phyloP scores from a whole-genome alignment of 176 grass and related monocot species.

The Carex kokanica region DNA sequence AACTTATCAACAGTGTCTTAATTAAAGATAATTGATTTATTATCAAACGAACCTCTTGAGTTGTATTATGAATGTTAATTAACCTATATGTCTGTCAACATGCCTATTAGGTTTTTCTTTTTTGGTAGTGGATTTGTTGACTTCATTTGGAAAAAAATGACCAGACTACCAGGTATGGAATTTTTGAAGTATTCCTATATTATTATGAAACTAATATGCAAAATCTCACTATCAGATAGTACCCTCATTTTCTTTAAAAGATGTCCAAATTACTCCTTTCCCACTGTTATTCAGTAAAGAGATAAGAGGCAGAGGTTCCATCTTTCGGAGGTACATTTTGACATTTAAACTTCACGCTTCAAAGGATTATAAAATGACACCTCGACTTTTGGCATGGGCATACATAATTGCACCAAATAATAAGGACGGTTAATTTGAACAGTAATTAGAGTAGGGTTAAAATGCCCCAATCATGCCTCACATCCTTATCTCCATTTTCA shows the following conservation, averaged over 20 bases:
- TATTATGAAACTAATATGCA: not conserved
- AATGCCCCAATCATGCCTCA: no score
- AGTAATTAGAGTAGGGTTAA: no score
- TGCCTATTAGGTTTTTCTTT: not conserved
- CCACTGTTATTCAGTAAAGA: not conserved
- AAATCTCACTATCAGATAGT: not conserved
- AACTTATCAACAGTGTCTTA: not conserved
- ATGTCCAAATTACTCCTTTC: not conserved
- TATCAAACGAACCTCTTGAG: not conserved
- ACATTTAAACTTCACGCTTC: not conserved
- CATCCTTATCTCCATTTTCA: no score
- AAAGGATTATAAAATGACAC: not conserved
- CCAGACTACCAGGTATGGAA: not conserved
- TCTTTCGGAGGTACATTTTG: not conserved
- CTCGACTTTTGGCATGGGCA: not conserved
- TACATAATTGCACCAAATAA: constrained; percentile 1
- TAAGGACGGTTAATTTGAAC: not conserved
- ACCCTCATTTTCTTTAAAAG: not conserved
- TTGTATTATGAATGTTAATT: not conserved
- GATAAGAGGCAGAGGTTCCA: not conserved
- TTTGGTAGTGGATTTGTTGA: not conserved
- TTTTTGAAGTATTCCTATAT: not conserved
- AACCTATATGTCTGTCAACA: not conserved
- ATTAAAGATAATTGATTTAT: not conserved
- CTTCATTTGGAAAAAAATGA: not conserved